Percentiles rank a stretch among this genome's conserved stretches.
Conservation (phyloP, 176 grass and related monocot genomes). For the Secale cereale region DNA sequence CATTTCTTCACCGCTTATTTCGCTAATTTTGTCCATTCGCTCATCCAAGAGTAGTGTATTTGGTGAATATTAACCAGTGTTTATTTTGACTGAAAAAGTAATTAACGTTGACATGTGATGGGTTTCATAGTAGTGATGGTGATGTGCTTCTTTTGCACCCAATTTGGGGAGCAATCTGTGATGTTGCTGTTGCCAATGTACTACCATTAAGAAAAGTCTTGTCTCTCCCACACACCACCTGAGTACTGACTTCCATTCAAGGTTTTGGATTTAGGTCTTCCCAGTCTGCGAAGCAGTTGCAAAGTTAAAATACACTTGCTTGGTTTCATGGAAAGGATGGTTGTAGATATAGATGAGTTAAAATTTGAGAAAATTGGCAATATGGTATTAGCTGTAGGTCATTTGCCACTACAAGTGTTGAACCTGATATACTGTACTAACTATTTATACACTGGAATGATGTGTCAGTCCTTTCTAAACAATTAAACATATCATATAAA, state of each 20-base stretch:
- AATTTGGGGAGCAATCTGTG: not conserved
- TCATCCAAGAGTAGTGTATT: not conserved
- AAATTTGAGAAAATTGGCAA: not conserved
- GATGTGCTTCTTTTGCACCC: not conserved
- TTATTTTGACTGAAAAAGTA: not conserved
- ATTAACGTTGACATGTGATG: not conserved
- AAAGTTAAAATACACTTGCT: not conserved
- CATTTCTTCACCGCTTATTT: not conserved
- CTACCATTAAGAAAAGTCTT: not conserved
- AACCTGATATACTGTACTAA: not conserved
- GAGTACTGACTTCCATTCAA: not conserved
- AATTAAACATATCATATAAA: not conserved
- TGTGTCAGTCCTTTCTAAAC: not conserved
- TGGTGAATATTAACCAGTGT: not conserved
- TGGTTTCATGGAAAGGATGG: not conserved
- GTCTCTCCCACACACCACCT: not conserved
- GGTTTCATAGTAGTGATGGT: not conserved
- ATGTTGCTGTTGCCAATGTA: not conserved
- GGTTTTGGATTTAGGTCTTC: not conserved
- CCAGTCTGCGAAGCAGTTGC: not conserved
- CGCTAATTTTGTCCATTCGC: not conserved
- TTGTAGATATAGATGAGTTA: not conserved
- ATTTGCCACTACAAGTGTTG: not conserved
- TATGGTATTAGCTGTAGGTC: not conserved
- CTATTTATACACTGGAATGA: not conserved